Conservation (phyloP, 768 basidiomycete species). For the Auricularia auricula-judae region DNA sequence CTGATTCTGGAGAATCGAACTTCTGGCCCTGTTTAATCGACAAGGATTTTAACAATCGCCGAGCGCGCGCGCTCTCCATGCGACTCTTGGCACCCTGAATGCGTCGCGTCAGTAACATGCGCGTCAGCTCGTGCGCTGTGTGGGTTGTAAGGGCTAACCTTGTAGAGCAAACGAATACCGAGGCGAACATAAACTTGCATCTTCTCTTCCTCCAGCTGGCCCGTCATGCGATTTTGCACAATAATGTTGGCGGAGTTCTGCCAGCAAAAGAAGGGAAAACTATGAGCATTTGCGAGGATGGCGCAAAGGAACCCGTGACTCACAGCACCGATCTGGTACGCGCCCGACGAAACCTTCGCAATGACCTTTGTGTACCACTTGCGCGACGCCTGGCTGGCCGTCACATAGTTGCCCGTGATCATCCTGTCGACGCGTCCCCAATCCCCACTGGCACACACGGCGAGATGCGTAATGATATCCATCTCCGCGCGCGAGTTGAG, state of each 20-base stretch:
- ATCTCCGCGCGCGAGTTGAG: constrained; percentile 80
- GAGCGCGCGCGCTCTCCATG: constrained; percentile 81
- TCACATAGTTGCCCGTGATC: constrained; percentile 90
- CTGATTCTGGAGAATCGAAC: constrained; percentile 80
- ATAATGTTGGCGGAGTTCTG: constrained; percentile 97
- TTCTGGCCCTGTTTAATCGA: constrained; percentile 92
- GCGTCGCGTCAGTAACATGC: not conserved
- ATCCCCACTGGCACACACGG: constrained; percentile 87
- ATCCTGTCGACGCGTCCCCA: constrained; percentile 85
- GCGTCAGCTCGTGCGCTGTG: too few relatives aligned
- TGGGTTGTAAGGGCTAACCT: constrained; percentile 27
- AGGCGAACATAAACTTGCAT: constrained; percentile 92
- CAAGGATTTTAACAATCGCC: constrained; percentile 74
- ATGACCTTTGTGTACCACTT: constrained; percentile 95
- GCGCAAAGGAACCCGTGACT: too few relatives aligned
- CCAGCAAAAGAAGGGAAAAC: too few relatives aligned
- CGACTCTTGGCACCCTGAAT: constrained; percentile 64
- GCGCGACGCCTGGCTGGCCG: constrained; percentile 86
- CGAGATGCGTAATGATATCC: constrained; percentile 95
- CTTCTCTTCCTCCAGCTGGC: constrained; percentile 85
- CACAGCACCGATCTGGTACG: constrained; percentile 85
- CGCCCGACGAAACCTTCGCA: constrained; percentile 73
- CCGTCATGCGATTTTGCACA: constrained; percentile 87
- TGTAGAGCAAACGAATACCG: constrained; percentile 88
- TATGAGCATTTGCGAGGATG: too few relatives aligned